Evolutionary conservation across 2,329 filamentous ascomycete genomes (phyloP).

Genomic region (Calonectria hawksworthii): DNA sequence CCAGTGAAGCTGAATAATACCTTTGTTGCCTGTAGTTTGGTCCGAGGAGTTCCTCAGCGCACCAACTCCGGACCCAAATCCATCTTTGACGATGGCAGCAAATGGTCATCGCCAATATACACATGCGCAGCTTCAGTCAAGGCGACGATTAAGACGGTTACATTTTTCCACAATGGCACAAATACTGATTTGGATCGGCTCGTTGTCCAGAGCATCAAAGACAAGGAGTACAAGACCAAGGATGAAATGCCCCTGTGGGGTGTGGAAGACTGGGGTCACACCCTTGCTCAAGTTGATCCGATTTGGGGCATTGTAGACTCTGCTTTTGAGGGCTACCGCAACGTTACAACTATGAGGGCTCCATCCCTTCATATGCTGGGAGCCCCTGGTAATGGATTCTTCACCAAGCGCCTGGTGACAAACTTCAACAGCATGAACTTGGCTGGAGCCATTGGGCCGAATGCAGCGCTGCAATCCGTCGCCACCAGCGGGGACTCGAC

Average conservation of each 20-base stretch:
- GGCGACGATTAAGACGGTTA: slow-evolving; percentile 60
- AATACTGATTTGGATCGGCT: slow-evolving; percentile 50
- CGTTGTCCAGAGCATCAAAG: slow-evolving; percentile 48
- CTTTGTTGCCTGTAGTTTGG: slow-evolving; percentile 38
- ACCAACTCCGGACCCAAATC: slow-evolving; percentile 50
- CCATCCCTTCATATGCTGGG: slow-evolving; percentile 34
- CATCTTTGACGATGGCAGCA: slow-evolving; percentile 55
- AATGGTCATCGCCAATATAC: slow-evolving; percentile 60
- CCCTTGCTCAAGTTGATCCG: slow-evolving; percentile 30
- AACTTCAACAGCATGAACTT: slow-evolving; percentile 23
- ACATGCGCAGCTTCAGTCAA: slow-evolving; percentile 57
- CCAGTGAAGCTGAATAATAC: slow-evolving; percentile 59
- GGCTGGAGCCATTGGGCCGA: slow-evolving; percentile 33
- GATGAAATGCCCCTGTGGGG: slow-evolving; percentile 52
- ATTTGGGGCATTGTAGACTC: slow-evolving; percentile 40
- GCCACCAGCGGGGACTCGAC: neutral
- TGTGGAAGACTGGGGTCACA: slow-evolving; percentile 43
- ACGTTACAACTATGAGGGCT: slow-evolving; percentile 30
- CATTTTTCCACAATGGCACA: slow-evolving; percentile 59
- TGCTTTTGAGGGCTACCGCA: slow-evolving; percentile 30
- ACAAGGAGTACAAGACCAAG: slow-evolving; percentile 53
- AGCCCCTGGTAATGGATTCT: neutral
- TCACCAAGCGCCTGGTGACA: neutral
- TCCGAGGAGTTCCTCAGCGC: slow-evolving; percentile 56
- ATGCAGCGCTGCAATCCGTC: slow-evolving; percentile 25